Conservation (phyloP, 768 basidiomycete genomes). For the Boletus subparvulus region DNA sequence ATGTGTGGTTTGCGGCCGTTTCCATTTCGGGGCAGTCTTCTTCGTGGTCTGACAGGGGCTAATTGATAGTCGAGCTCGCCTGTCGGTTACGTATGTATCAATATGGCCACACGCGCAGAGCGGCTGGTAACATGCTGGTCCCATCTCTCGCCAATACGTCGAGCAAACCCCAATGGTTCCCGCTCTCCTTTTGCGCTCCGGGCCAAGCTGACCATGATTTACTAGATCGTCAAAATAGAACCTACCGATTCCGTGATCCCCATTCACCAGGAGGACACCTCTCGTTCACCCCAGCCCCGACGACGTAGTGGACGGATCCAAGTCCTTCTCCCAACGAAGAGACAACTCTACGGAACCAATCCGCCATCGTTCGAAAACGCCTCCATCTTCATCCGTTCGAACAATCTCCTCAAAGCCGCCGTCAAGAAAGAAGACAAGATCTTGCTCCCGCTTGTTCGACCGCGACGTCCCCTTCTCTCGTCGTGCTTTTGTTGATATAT, state of each 20-base stretch:
- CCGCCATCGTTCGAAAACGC: slow-evolving; percentile 10
- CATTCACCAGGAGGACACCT: not conserved
- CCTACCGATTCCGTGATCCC: not conserved
- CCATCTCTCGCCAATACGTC: not conserved
- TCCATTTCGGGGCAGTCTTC: not conserved
- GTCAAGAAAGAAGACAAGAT: slow-evolving; percentile 16
- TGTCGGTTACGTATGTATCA: slow-evolving; percentile 4
- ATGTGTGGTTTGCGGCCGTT: not conserved
- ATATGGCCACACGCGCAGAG: too few relatives aligned
- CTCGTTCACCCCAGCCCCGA: not conserved
- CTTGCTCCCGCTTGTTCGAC: not conserved
- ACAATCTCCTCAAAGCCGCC: not conserved
- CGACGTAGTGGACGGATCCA: slow-evolving; percentile 1
- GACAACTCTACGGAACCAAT: slow-evolving; percentile 4
- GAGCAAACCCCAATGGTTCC: slow-evolving; percentile 2
- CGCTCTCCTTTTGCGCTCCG: not conserved
- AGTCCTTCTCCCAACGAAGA: slow-evolving; percentile 14
- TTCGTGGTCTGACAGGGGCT: too few relatives aligned
- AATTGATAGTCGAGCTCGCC: not conserved
- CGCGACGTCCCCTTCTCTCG: not conserved
- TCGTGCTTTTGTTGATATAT: not conserved
- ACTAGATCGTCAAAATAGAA: slow-evolving; percentile 15
- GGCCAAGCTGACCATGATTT: not conserved
- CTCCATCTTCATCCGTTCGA: slow-evolving; percentile 2
- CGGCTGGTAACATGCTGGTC: too few relatives aligned